Base-by-base conservation (phyloP, 2,329 filamentous ascomycete genomes). In the Penicillium sp. region DNA sequence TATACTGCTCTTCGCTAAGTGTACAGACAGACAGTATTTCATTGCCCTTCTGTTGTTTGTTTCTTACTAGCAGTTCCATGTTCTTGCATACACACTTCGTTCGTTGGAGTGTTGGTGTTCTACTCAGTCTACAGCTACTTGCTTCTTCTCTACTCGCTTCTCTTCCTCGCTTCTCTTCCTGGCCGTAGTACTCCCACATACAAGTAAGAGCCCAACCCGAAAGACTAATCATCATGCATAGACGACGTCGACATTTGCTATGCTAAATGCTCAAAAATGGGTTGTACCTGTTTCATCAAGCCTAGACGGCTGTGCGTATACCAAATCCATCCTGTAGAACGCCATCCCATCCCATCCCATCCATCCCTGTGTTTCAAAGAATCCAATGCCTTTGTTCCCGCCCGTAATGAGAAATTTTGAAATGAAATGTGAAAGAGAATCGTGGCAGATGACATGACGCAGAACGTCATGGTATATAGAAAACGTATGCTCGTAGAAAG, bases 11-110 rank as follows among this genome's bases (percentile, higher is more conserved):
- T 25, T 46, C 35, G 16, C 34, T 35, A 14, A 27, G 14, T 59
- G 55, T 59, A 53, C 48, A 53, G 48, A 41, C n/a, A 31, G 30
- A 41, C 25, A 28, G 25, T 29, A 28, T n/a, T 30, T 16, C 5
- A n/a, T 36, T 19, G 16, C n/a, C 34, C 16, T n/a, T 36, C 30
- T 36, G 16, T 7, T 28, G 6, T 8, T 13, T 25, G 8, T 42
- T 36, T 35, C 16, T 41, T 18, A 27, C 16, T 46, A 29, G 8
- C 35, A 29, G 8, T 28, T 18, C 41, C 14, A 41, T 34, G 29
- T n/a, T 34, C 37, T 47, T 35, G 44, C 44, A 47, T 47, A 47
- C 37, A 46, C 44, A 47, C 25, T 47, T 35, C n/a, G 12, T 34
- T 19, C 14, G 6, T 11, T 22, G 25, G 44, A 41, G 25, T 41